Conservation (phyloP, 495 filamentous ascomycete species). For the Symbiotaphrina buchneri region DNA sequence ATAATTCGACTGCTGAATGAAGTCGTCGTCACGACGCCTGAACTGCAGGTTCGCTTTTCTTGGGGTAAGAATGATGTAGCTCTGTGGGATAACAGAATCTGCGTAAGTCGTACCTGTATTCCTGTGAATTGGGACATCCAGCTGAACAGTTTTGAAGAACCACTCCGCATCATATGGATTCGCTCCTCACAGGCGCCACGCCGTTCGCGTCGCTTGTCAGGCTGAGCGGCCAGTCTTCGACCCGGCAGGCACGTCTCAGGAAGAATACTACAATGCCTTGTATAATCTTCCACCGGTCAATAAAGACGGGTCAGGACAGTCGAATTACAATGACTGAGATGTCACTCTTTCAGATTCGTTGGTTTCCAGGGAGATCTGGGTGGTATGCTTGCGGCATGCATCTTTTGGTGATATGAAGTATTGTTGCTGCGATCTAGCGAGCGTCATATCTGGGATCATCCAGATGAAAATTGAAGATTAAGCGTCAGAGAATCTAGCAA, state of each 20-base stretch:
- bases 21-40: conserved; percentile 35
- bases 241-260: conserved; percentile 29
- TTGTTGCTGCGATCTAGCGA: too few species aligned
- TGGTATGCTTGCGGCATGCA: too few species aligned
- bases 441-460: too few species aligned
- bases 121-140: background rate
- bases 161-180: conserved; percentile 39
- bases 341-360: too few species aligned
- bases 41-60: conserved; percentile 46
- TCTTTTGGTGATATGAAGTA: too few species aligned
- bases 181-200: conserved; percentile 36
- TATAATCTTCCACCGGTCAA: conserved; percentile 28
- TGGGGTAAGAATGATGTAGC: conserved; percentile 51
- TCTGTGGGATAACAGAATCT: conserved; percentile 55
- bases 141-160: conserved; percentile 15
- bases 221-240: conserved; percentile 32
- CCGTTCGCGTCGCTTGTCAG: conserved; percentile 33
- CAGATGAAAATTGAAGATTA: too few species aligned
- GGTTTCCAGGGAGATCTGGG: too few species aligned
- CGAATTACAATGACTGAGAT: conserved; percentile 45
- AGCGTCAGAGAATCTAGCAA: too few species aligned
- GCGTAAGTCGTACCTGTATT: conserved; percentile 16
- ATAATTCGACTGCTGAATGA: conserved; percentile 44
- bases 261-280: conserved; percentile 26
- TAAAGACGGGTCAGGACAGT: conserved; percentile 35